A percentile compares a stretch with the other conserved stretches of the same genome.
Conservation (phyloP, 768 basidiomycete species). For the Cyclocybe aegerita region DNA sequence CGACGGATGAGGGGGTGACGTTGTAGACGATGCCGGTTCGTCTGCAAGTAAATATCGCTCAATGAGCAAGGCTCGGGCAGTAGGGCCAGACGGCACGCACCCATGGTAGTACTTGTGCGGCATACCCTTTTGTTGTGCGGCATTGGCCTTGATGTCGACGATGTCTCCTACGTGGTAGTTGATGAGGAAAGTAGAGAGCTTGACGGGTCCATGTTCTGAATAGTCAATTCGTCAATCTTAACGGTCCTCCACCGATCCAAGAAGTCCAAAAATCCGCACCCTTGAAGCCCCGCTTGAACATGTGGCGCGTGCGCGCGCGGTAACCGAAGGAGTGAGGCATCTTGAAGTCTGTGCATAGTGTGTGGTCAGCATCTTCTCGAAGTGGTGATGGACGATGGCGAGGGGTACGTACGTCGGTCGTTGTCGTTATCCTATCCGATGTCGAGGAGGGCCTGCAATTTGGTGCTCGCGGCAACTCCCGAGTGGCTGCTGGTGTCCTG, state of each 20-base stretch:
- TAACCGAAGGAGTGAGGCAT: conserved; percentile 99
- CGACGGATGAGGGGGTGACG: conserved; percentile 91
- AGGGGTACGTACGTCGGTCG: conserved; percentile 47
- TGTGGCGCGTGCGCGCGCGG: conserved; percentile 99
- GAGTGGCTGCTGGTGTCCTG: conserved; percentile 62
- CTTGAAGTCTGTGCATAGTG: conserved; percentile 51
- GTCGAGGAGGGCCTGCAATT: conserved; percentile 27
- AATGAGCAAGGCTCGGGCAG: not conserved
- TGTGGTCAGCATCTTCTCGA: conserved; percentile 4
- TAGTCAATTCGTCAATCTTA: conserved; percentile 10
- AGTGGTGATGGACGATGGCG: conserved; percentile 3
- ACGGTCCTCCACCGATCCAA: conserved; percentile 4
- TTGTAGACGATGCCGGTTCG: conserved; percentile 99
- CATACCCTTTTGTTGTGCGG: conserved; percentile 99
- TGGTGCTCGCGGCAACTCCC: conserved; percentile 48
- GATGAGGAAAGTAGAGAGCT: conserved; percentile 90
- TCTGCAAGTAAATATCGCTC: conserved; percentile 37
- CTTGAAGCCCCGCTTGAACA: conserved; percentile 99
- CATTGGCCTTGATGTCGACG: conserved; percentile 99
- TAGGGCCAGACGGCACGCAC: conserved; percentile 45
- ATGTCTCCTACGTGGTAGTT: conserved; percentile 96
- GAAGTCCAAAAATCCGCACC: conserved; percentile 47
- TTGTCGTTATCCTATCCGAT: conserved; percentile 47
- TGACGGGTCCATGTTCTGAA: conserved; percentile 85
- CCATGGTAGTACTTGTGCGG: conserved; percentile 99